Conservation (phyloP, 2,329 filamentous ascomycete genomes). For the Blastomyces gilchristii region DNA sequence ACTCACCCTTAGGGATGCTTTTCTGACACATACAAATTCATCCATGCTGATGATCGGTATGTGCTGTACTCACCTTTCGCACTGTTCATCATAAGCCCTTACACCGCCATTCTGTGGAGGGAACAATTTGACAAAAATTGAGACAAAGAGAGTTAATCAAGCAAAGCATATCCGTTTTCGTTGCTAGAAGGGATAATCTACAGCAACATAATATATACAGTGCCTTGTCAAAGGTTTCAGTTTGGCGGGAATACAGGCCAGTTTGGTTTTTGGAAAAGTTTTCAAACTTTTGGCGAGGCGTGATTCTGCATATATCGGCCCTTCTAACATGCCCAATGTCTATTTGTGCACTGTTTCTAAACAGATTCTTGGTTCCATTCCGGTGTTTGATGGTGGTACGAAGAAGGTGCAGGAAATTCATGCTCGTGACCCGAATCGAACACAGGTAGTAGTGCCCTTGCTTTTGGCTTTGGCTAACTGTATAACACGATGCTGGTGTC, state of each 20-base stretch:
- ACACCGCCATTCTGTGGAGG: background rate
- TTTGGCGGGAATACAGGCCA: too few species aligned
- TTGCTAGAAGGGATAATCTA: background rate
- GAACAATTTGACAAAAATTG: background rate
- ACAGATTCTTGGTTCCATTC: background rate
- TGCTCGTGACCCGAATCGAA: background rate
- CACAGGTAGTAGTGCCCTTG: too few species aligned
- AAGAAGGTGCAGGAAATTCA: background rate
- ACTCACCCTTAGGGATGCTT: background rate
- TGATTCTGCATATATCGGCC: background rate
- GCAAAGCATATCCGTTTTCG: background rate
- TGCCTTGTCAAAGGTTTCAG: too few species aligned
- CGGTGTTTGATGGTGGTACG: background rate
- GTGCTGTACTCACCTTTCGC: background rate
- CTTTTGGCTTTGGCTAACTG: background rate
- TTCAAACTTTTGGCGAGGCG: too few species aligned
- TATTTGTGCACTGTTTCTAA: background rate
- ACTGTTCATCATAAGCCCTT: background rate
- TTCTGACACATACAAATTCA: slow-evolving; percentile 1
- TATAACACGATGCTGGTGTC: background rate
- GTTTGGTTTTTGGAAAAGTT: too few species aligned
- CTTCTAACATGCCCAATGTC: background rate
- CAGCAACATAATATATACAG: background rate
- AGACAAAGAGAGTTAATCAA: background rate
- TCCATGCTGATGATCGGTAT: background rate